Percentiles rank a stretch among this genome's conserved stretches.
Evolutionary conservation across 441 rosid genomes (phyloP).

Genomic region (Breynia disticha): DNA sequence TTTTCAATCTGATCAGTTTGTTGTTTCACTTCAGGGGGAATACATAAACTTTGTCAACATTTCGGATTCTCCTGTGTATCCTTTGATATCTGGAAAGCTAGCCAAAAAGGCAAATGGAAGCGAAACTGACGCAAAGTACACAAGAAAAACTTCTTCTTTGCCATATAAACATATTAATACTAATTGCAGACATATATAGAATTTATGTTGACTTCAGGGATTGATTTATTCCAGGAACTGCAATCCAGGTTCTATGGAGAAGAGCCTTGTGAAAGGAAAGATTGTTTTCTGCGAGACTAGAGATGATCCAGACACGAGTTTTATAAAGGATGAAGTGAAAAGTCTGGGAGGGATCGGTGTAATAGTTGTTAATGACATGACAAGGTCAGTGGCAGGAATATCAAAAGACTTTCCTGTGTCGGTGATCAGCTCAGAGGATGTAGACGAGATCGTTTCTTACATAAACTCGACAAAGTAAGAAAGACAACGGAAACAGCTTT

Average conservation of each 20-base stretch:
- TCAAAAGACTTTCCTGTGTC: constrained; percentile 43
- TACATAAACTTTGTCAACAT: constrained; percentile 54
- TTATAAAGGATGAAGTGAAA: constrained; percentile 31
- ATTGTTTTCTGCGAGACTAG: constrained; percentile 48
- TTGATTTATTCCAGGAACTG: constrained; percentile 37
- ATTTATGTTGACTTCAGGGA: neutral
- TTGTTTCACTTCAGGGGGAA: constrained; percentile 40
- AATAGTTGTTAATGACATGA: constrained; percentile 36
- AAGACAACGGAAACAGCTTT: neutral
- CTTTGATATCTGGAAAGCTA: constrained; percentile 40
- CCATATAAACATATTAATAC: neutral
- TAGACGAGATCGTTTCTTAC: constrained; percentile 34
- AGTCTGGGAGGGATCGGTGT: constrained; percentile 51
- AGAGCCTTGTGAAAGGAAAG: constrained; percentile 39
- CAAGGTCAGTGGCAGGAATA: constrained; percentile 32
- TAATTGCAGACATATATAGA: neutral
- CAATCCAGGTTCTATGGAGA: constrained; percentile 32
- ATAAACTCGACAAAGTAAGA: constrained; percentile 58
- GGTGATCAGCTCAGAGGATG: constrained; percentile 44
- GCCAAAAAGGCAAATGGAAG: constrained; percentile 33
- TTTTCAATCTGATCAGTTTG: neutral
- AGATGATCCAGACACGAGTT: constrained; percentile 11
- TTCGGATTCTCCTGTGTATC: constrained; percentile 37
- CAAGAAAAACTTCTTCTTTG: neutral
- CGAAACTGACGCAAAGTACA: constrained; percentile 43